Evolutionary conservation across 306 rosid species (phyloP).

Genomic region (Lathyrus tuberosus): DNA sequence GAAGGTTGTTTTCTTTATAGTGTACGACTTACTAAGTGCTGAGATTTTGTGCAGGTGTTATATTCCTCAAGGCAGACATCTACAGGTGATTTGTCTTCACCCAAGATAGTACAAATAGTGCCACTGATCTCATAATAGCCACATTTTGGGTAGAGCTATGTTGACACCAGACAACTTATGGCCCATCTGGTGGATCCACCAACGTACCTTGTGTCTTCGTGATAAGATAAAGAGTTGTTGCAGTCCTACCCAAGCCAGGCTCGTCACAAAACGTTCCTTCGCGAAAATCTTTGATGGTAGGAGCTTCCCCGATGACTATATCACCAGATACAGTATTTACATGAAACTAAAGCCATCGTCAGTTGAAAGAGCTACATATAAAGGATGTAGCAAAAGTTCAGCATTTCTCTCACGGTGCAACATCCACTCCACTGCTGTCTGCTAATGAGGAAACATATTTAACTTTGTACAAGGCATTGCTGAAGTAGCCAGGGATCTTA

Average conservation of each 20-base stretch:
- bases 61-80: too few relatives aligned
- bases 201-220: conserved; percentile 78
- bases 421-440: too few relatives aligned
- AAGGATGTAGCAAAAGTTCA: too few relatives aligned
- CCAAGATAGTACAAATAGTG: conserved; percentile 34
- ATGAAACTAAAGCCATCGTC: conserved; percentile 73
- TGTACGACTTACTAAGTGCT: too few relatives aligned
- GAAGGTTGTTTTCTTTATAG: too few relatives aligned
- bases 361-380: too few relatives aligned
- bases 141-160: conserved; percentile 73
- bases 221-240: conserved; percentile 85
- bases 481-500: conserved; percentile 69
- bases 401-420: too few relatives aligned
- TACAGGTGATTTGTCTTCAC: too few relatives aligned
- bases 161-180: conserved; percentile 67
- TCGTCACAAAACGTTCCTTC: conserved; percentile 99
- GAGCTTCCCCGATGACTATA: conserved; percentile 69
- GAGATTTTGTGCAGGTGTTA: too few relatives aligned
- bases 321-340: conserved; percentile 79
- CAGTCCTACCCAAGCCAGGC: conserved; percentile 98
- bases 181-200: conserved; percentile 76
- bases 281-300: conserved; percentile 76
- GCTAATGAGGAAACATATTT: conserved; percentile 91
- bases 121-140: conserved; percentile 85
- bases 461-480: conserved; percentile 90